These are phyloP conservation scores for Paramecium primaurelia DNA, from an alignment of 73 alveolate genomes.

Conservation along the genomic window DNA sequence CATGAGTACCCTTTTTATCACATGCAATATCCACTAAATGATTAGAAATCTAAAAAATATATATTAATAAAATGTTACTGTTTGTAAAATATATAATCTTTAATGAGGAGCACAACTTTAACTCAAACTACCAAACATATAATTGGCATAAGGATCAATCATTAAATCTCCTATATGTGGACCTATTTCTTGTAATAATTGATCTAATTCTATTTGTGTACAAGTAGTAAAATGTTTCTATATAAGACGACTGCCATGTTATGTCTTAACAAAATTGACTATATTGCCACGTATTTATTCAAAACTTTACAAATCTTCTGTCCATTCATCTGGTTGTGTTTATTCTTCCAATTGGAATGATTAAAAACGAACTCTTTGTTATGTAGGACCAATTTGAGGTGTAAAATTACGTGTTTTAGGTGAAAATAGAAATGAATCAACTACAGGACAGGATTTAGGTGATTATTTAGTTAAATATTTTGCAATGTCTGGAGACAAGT, in stretches of 20 bases:
- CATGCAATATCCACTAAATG: slow-evolving; percentile 23
- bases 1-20: slow-evolving; percentile 53
- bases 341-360: slow-evolving; percentile 23
- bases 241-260: slow-evolving; percentile 29
- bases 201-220: slow-evolving; percentile 14
- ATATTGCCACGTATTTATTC: slow-evolving; percentile 19
- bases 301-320: not conserved
- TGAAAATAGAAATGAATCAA: slow-evolving; percentile 1
- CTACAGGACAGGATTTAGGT: not conserved
- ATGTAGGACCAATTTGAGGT: not conserved
- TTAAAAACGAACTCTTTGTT: not conserved
- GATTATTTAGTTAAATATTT: not conserved
- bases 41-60: not conserved
- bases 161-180: not conserved
- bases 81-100: not conserved
- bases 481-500: not conserved
- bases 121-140: slow-evolving; percentile 47
- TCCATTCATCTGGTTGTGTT: slow-evolving; percentile 31
- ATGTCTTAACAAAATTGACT: slow-evolving; percentile 6
- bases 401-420: not conserved
- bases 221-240: slow-evolving; percentile 33
- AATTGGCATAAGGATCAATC: slow-evolving; percentile 48
- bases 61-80: not conserved
- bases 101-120: slow-evolving; percentile 54
- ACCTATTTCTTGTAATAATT: slow-evolving; percentile 12